phyloP scores from a whole-genome alignment of 768 basidiomycete genomes.

The Macrocybe gigantea region DNA sequence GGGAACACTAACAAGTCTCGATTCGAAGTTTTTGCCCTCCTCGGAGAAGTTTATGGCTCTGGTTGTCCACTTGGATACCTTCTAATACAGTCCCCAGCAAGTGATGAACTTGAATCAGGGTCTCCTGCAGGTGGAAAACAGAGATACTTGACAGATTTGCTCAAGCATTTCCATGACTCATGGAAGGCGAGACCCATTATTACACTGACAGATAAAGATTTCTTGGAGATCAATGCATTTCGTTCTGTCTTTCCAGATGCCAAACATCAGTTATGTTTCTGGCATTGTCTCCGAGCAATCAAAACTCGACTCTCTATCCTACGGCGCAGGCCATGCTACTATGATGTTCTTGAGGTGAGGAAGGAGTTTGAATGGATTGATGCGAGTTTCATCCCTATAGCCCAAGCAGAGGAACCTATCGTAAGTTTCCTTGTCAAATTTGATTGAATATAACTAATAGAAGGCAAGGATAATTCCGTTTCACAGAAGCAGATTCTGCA shows the following conservation, averaged over 20 bases:
- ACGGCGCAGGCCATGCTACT: no score
- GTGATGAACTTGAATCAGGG: no score
- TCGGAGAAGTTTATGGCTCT: neutral
- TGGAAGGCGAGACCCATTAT: slow-evolving; percentile 4
- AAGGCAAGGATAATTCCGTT: no score
- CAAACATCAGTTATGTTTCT: slow-evolving; percentile 29
- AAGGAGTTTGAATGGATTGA: no score
- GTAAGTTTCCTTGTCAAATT: no score
- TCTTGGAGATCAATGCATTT: slow-evolving; percentile 27
- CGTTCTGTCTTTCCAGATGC: neutral
- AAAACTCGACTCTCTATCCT: slow-evolving; percentile 2
- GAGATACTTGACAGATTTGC: neutral
- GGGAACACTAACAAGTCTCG: neutral
- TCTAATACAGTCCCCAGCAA: neutral
- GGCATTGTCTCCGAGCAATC: slow-evolving; percentile 21
- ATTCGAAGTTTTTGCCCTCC: neutral
- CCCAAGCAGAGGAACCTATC: no score
- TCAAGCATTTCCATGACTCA: neutral
- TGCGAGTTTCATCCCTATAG: no score
- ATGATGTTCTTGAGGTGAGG: no score
- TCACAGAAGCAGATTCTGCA: no score
- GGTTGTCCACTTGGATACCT: neutral
- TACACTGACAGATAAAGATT: slow-evolving; percentile 23
- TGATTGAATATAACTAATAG: no score
- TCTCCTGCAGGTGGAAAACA: neutral